These are phyloP conservation scores for Chlorella sp. DNA, from an alignment of 139 green algal genomes.

Conservation along the genomic window DNA sequence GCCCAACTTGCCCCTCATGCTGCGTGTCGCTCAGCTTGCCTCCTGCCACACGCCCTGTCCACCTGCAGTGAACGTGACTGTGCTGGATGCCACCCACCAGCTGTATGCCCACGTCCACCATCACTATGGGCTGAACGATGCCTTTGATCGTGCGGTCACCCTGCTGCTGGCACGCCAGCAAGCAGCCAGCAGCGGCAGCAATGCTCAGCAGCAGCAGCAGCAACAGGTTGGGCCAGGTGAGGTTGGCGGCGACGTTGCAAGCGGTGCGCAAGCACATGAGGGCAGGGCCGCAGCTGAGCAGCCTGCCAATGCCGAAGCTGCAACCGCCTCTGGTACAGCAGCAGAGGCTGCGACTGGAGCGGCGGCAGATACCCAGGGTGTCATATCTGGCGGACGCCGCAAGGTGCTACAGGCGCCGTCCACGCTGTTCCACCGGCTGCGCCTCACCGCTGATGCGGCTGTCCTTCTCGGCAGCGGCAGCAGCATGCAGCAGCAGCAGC, in stretches of 20 bases:
- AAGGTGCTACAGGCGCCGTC: neutral
- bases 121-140: conserved; percentile 82
- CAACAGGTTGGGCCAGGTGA: too few relatives aligned
- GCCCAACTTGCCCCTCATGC: too few relatives aligned
- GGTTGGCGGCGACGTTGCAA: too few relatives aligned
- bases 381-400: neutral
- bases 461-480: neutral
- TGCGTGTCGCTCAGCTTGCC: too few relatives aligned
- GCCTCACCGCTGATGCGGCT: neutral
- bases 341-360: neutral
- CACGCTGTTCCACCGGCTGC: neutral
- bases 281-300: too few relatives aligned
- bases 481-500: too few relatives aligned
- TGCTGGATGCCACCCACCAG: conserved; percentile 49
- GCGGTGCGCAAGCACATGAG: too few relatives aligned
- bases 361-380: too few relatives aligned
- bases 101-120: conserved; percentile 60
- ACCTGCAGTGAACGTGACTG: conserved; percentile 50
- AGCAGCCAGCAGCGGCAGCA: neutral
- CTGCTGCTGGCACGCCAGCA: conserved; percentile 54
- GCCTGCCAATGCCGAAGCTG: too few relatives aligned
- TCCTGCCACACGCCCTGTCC: too few relatives aligned
- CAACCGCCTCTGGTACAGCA: neutral
- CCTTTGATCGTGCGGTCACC: conserved; percentile 74
- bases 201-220: neutral